Evolutionary conservation across 805 yeast genomes (phyloP), one percentile per base, ranked within the genome.

Genomic region (Starmerella apicola): DNA sequence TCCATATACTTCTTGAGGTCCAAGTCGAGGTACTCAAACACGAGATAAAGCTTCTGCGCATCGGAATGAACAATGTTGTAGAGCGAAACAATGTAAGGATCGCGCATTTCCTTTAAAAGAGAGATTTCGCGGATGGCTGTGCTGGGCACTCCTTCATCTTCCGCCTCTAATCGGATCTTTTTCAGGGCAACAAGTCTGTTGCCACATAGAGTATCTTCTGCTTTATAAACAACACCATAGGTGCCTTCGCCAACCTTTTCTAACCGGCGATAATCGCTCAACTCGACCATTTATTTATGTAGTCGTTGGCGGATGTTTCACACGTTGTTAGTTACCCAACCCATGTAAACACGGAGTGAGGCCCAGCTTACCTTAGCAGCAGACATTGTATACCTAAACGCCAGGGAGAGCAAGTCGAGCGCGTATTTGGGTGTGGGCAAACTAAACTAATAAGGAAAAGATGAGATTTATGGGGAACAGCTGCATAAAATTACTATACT

Each of bases 231-330:
- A 24, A 93, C 96, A 38, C 98, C 98, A 59, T 91, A 88, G 2
- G 98, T 88, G 46, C 94, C 84, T 65, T 91, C 98, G 34, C 98
- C 98, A 37, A 91, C 83, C 62, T 91, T 91, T 60, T 91, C 98
- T 49, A 88, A 75, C 55, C 93, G 81, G 58, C 85, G 94, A 62
- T 80, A 88, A 61, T 88, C 94, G 27, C 85, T 76, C 46, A 91
- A 67, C 54, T 91, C 97, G 34, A 81, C 86, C 86, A 83, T 83
- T 15, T 16, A n/a, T n/a, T n/a, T n/a, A n/a, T n/a, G n/a, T n/a
- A n/a, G n/a, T n/a, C n/a, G n/a, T n/a, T n/a, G n/a, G n/a, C n/a
- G n/a, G n/a, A n/a, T n/a, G n/a, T n/a, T n/a, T n/a, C n/a, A n/a
- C n/a, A n/a, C n/a, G n/a, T n/a, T n/a, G n/a, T n/a, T n/a, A n/a